Evolutionary conservation across 2,329 filamentous ascomycete species (phyloP), one percentile per base, ranked within the genome.

Genomic region (Fusarium newnesense): DNA sequence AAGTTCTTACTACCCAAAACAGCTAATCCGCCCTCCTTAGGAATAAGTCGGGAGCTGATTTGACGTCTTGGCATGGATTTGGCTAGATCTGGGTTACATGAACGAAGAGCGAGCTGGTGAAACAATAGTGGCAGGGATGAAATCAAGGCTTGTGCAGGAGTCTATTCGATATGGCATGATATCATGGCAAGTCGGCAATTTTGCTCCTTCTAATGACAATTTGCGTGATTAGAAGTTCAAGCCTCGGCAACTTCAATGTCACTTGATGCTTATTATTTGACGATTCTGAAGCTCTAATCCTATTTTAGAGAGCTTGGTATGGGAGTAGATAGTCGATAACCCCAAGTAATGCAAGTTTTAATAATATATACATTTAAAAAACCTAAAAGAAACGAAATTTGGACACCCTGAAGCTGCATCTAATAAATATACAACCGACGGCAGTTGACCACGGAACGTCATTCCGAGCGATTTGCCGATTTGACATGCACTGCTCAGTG

Each of bases 151-250:
- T 8, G 7, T 21, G 9, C 1, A 11, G 9, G 19, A 16, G 1
- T 30, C 7, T 7, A 16, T 49, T 15, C 4, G 4, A 9, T 1
- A 49, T 30, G n/a, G 28, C 21, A 30, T 16, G 28, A 30, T 30
- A 30, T 30, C 21, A 12, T n/a, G 46, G 46, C 30, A 49, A 9
- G 8, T 3, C 46, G 46, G 28, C 28, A 49, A 7, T 30, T 49
- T 49, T n/a, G 7, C 2, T 49, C 21, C 3, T 32, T 49, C n/a
- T 4, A 9, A 4, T n/a, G 19, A 0, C n/a, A 2, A 9, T 5
- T 7, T 15, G 24, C 11, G 3, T 19, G 10, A 43, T 16, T 16
- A 0, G 15, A 10, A n/a, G 5, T 9, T 16, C 4, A 18, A 18
- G 15, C 18, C 4, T 18, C 9, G 44, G 44, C 15, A 11, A 7